A percentile compares a stretch with the other conserved stretches of the same genome.
Evolutionary conservation across 2,329 filamentous ascomycete genomes (phyloP).

Genomic region (Drechslerella dactyloides): DNA sequence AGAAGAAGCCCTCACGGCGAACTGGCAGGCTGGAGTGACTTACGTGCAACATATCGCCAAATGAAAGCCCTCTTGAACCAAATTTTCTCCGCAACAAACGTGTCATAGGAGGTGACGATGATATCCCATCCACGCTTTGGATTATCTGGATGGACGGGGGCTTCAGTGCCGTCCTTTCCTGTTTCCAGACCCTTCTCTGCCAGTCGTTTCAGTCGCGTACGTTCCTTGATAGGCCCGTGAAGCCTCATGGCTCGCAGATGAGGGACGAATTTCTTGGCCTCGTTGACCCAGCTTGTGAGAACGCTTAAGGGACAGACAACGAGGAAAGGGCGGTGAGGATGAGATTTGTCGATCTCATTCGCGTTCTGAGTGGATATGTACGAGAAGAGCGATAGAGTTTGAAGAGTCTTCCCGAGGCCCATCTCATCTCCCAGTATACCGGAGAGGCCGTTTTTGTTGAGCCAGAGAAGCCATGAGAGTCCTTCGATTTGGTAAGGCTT

Average conservation of each 20-base stretch:
- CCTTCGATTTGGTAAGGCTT: constrained; percentile 84
- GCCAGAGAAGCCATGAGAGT: constrained; percentile 88
- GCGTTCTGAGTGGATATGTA: constrained; percentile 63
- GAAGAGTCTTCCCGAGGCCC: constrained; percentile 94
- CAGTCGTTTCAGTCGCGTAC: constrained; percentile 64
- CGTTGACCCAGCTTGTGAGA: constrained; percentile 91
- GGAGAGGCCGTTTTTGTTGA: constrained; percentile 79
- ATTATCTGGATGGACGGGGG: constrained; percentile 70
- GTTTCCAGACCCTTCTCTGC: constrained; percentile 60
- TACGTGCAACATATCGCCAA: constrained; percentile 64
- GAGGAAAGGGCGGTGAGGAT: constrained; percentile 73
- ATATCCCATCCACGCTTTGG: constrained; percentile 69
- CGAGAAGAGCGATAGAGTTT: constrained; percentile 90
- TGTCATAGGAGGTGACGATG: constrained; percentile 46
- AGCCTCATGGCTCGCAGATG: constrained; percentile 73
- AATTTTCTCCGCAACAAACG: constrained; percentile 54
- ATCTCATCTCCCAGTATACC: constrained; percentile 97
- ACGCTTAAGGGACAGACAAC: constrained; percentile 92
- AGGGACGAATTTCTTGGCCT: constrained; percentile 87
- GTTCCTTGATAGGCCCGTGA: constrained; percentile 73
- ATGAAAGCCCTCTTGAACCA: constrained; percentile 64
- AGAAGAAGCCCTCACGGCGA: too few species aligned
- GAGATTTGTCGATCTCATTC: constrained; percentile 65
- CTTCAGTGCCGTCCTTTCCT: constrained; percentile 60
- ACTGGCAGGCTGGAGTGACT: constrained; percentile 65